Base-by-base conservation (phyloP, 225 moss, liverwort and hornwort species). In the Sphagnum tenellum region DNA sequence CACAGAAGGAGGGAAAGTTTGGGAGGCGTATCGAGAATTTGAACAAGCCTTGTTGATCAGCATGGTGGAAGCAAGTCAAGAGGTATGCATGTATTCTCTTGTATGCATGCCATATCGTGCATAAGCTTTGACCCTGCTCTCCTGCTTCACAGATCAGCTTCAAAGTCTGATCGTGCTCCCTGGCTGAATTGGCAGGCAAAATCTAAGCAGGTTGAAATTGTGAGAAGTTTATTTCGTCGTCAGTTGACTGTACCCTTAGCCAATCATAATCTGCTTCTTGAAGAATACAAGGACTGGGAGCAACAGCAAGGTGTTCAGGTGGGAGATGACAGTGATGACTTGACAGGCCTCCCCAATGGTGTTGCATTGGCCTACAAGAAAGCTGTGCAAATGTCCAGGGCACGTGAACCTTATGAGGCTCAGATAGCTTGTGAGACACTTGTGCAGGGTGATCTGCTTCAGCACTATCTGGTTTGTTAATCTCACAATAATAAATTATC, bases 21-120 rank as follows among this genome's bases (percentile, higher is more conserved):
- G 96, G 96, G 89, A 92, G 78, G 89, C 84, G 9, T 92, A 83
- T 67, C 92, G 92, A 64, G 92, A 90, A 60, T 88, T 93, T 80
- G 96, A 96, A 69, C 76, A 72, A 72, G 86, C 85, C 64, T 74
- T 89, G 56, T 75, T 92, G 59, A 49, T 86, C 14, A 68, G 77
- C 64, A 69, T 96, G 67, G 69, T 65, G 63, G 85, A 81, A 72
- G 63, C 79, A 73, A 81, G 79, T 59, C 65, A 67, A 62, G 88
- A 92, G 95, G 95, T 92, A 75, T 53, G 61, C 45, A 57, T 11
- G 7, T 8, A 48, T 62, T 49, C 9, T 5, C 8, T 52, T 58
- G 58, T 58, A 29, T 52, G 52, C 52, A 52, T 9, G 7, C 52
- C 52, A 52, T 6, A 52, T 9, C 9, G 2, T 6, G 52, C 6